Base-by-base conservation (phyloP, 2,329 filamentous ascomycete species). In the Alternaria sp. region DNA sequence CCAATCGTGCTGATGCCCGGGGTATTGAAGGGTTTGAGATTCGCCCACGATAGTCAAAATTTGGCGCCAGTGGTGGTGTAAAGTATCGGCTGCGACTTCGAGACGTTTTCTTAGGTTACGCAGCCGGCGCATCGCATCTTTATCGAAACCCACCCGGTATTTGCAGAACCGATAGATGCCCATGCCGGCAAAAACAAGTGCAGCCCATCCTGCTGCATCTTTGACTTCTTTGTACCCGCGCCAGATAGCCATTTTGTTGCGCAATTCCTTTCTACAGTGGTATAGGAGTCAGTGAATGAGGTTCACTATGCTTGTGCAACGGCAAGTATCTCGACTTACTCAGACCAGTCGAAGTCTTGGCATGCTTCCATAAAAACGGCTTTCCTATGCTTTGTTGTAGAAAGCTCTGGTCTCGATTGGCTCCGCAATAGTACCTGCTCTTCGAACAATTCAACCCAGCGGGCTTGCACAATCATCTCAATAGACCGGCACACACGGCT, bases 121-220 rank as follows among this genome's bases (percentile, higher is more conserved):
- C 6, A 86, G 74, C 2, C 79, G 79, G 34, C 79, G 76, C 72
- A 85, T 82, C 3, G 83, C 80, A 14, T 83, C 81, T 5, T 79
- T 77, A 40, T 80, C 79, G 65, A 86, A 85, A 4, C 81, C 82
- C 0, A 82, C 81, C 41, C 84, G 80, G 67, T 86, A 86, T 67
- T 87, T 87, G 80, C 84, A 86, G 70, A 86, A 87, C 79, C 84
- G 79, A 69, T 86, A 86, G 13, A 87, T 80, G 2, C 85, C 84
- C 74, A 83, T 83, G 33, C 85, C 84, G 4, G 84, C 81, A 62
- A 87, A 86, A 2, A 86, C 80, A 3, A 87, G 77, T 10, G 82
- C 79, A 2, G 80, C 81, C 84, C 84, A 86, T 3, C 84, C 85
- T 3, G 82, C 84, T 17, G 80, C 79, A 50, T 85, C 81, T 71